Evolutionary conservation across 1,284 basidiomycete genomes (phyloP), one percentile per base, ranked within the genome.

Genomic region (Omphalotus olearius): DNA sequence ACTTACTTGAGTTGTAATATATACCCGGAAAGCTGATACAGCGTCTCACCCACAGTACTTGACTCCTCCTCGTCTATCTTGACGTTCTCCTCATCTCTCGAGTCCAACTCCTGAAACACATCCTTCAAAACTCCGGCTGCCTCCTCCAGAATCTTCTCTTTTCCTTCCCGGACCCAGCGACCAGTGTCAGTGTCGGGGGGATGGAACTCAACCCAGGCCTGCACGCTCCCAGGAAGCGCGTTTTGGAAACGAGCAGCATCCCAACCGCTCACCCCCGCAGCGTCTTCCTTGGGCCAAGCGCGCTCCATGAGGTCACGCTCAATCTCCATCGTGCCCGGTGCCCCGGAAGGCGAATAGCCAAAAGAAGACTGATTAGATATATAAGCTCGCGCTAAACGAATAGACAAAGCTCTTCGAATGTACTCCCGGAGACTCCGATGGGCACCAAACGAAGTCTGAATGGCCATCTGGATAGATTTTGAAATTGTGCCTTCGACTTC

Each of bases 31-130:
- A 89, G 69, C 52, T 79, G 74, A 43, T 69, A 71, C 43, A 89
- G 64, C 3, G 79, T 79, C 56, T 80, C 74, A 0, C 83, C 85
- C 5, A 87, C 71, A 16, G 82, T 75, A 30, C 64, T 69, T 6
- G 82, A 78, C 58, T 88, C 87, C 52, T 87, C 83, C 52, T 83
- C 79, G 48, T 85, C 83, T 55, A 83, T 62, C 17, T 25, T 42
- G 6, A 30, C 60, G 35, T 59, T 58, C 4, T 78, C 76, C n/a
- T 85, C 82, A 3, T 78, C 78, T 46, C 80, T 70, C 28, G 76
- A 74, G 55, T 89, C 87, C 46, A 85, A 71, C 57, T 88, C 85
- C 57, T 85, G 80, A 18, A 88, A 73, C 7, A 88, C 75, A 58
- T 91, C 88, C 62, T 80, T 83, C 54, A 88, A 59, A 6, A 85